Percentiles rank a stretch among this genome's conserved stretches.
These are phyloP conservation scores for Trichoderma erinaceum DNA, from an alignment of 495 filamentous ascomycete genomes.

Conservation along the genomic window DNA sequence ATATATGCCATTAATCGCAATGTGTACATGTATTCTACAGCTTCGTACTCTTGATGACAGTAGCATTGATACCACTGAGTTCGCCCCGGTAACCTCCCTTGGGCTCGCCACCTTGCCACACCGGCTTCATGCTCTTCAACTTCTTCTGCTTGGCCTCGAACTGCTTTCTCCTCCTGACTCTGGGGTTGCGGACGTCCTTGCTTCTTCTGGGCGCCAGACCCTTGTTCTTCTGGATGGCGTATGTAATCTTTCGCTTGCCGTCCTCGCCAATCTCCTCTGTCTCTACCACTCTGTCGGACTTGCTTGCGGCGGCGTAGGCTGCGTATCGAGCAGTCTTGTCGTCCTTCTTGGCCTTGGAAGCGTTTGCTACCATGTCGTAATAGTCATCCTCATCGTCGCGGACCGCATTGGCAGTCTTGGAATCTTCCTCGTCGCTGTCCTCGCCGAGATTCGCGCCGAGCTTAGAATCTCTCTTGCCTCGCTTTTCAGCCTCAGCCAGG, in stretches of 20 bases:
- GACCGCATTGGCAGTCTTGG: slow-evolving; percentile 35
- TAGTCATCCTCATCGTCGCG: slow-evolving; percentile 70
- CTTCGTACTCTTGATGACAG: slow-evolving; percentile 88
- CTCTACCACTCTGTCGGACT: slow-evolving; percentile 50
- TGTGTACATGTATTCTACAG: slow-evolving; percentile 40
- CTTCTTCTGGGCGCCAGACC: slow-evolving; percentile 80
- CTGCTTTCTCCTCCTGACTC: slow-evolving; percentile 95
- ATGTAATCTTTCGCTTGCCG: slow-evolving; percentile 83
- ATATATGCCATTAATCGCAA: not conserved
- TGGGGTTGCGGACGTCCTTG: slow-evolving; percentile 89
- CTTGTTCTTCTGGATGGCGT: slow-evolving; percentile 95
- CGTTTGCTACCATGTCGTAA: slow-evolving; percentile 76
- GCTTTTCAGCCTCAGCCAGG: slow-evolving; percentile 77
- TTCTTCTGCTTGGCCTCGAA: slow-evolving; percentile 95
- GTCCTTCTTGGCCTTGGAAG: slow-evolving; percentile 62
- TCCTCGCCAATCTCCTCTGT: slow-evolving; percentile 59
- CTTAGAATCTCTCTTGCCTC: slow-evolving; percentile 61
- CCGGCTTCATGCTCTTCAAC: slow-evolving; percentile 69
- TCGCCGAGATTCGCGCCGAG: slow-evolving; percentile 55
- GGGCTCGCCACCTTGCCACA: slow-evolving; percentile 84
- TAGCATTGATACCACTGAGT: slow-evolving; percentile 89
- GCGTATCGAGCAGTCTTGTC: slow-evolving; percentile 55
- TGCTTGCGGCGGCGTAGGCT: slow-evolving; percentile 38
- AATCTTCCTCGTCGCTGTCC: slow-evolving; percentile 59
- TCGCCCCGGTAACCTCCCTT: slow-evolving; percentile 87